phyloP scores from a whole-genome alignment of 2,329 filamentous ascomycete genomes.

The Fonsecaea multimorphosa region DNA sequence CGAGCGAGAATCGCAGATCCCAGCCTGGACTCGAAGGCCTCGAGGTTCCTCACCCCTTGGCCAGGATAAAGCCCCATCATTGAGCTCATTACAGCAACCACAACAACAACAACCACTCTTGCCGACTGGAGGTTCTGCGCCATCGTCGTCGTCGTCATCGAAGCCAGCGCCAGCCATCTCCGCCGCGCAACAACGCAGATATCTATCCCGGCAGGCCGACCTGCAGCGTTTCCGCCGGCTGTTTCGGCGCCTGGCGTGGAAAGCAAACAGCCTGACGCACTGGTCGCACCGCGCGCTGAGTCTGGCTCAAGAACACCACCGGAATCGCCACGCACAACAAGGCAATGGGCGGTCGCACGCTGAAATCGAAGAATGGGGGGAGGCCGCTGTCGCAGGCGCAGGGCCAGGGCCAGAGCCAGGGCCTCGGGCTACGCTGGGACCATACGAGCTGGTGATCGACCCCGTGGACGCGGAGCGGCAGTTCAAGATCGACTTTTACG shows the following conservation, averaged over 20 bases:
- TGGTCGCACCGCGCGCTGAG: constrained; percentile 35
- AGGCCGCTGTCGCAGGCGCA: too few relatives aligned
- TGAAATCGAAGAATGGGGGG: background rate
- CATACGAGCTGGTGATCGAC: constrained; percentile 33
- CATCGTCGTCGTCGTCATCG: too few relatives aligned
- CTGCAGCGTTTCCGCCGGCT: constrained; percentile 34
- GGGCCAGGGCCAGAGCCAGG: too few relatives aligned
- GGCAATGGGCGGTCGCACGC: too few relatives aligned
- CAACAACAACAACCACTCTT: background rate
- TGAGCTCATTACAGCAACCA: constrained; percentile 9
- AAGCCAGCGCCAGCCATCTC: constrained; percentile 17
- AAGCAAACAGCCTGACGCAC: constrained; percentile 35
- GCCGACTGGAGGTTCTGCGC: background rate
- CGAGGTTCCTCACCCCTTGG: constrained; percentile 28
- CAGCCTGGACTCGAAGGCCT: constrained; percentile 8
- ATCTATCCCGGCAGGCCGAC: constrained; percentile 24
- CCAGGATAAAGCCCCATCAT: background rate
- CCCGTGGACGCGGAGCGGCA: constrained; percentile 62
- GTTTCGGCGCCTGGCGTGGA: constrained; percentile 34
- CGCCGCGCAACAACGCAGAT: constrained; percentile 28
- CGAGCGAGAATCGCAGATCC: constrained; percentile 25
- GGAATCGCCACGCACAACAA: background rate
- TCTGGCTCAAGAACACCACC: constrained; percentile 32
- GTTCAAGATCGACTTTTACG: constrained; percentile 80
- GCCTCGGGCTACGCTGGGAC: constrained; percentile 26